These are phyloP conservation scores for Luffa acutangula DNA, from an alignment of 306 rosid genomes.

Conservation along the genomic window DNA sequence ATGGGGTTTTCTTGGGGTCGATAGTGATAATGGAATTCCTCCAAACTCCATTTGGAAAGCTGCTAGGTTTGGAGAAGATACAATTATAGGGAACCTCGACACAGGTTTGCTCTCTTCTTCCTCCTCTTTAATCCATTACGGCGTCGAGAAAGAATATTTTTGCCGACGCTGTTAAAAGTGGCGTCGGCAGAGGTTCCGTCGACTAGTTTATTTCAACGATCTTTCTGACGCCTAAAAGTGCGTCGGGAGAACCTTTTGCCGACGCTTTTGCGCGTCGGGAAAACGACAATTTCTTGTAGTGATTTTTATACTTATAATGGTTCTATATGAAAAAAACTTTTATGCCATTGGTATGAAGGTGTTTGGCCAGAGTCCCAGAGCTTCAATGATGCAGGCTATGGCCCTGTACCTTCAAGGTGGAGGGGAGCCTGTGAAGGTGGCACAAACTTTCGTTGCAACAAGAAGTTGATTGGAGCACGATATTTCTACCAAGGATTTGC, in stretches of 20 bases:
- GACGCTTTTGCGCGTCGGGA: too few species aligned
- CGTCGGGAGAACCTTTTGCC: too few species aligned
- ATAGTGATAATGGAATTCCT: conserved; percentile 12
- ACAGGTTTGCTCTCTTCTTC: conserved; percentile 22
- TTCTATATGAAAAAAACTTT: background rate
- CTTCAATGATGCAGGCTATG: background rate
- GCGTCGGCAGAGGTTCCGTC: too few species aligned
- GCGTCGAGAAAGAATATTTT: too few species aligned
- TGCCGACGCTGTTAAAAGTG: too few species aligned
- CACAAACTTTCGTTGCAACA: background rate
- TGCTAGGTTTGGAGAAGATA: conserved; percentile 37
- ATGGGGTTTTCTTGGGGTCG: conserved; percentile 55
- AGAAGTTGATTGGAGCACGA: conserved; percentile 1
- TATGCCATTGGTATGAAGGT: background rate
- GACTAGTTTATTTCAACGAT: too few species aligned
- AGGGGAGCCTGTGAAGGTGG: background rate
- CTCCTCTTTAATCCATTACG: too few species aligned
- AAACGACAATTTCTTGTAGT: too few species aligned
- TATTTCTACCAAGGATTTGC: background rate
- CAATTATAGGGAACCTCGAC: conserved; percentile 62
- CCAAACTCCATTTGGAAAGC: conserved; percentile 31
- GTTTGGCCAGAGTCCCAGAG: background rate
- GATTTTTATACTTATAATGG: too few species aligned
- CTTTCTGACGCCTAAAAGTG: too few species aligned
- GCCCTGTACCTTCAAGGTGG: background rate